Evolutionary conservation across 2,329 filamentous ascomycete species (phyloP).

Genomic region (Arthroderma uncinatum): DNA sequence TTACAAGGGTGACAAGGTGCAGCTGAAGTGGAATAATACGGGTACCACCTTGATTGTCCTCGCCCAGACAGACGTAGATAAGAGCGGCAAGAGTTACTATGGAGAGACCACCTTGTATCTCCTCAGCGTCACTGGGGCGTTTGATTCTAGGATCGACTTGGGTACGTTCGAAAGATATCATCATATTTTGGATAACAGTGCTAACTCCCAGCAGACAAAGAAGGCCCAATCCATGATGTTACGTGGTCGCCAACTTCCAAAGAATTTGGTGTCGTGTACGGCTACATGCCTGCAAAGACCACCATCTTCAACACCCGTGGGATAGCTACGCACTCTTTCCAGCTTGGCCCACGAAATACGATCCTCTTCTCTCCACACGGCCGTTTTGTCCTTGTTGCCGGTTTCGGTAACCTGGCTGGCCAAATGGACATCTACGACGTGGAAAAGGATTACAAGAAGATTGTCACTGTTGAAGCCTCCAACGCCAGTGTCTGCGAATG

Average conservation of each 20-base stretch:
- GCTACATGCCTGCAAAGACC: slow-evolving; percentile 98
- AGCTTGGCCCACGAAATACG: slow-evolving; percentile 81
- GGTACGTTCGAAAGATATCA: slow-evolving; percentile 31
- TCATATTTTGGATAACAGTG: neutral
- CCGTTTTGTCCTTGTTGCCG: slow-evolving; percentile 84
- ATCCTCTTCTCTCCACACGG: slow-evolving; percentile 90
- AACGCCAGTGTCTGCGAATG: slow-evolving; percentile 95
- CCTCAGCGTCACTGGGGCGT: slow-evolving; percentile 77
- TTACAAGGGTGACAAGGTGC: slow-evolving; percentile 98
- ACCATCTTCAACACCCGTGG: slow-evolving; percentile 93
- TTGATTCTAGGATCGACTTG: slow-evolving; percentile 81
- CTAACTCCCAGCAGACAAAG: slow-evolving; percentile 56
- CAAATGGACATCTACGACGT: slow-evolving; percentile 97
- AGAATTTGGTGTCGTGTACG: slow-evolving; percentile 95
- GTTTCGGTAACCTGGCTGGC: slow-evolving; percentile 92
- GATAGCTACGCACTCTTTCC: slow-evolving; percentile 71
- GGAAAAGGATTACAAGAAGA: slow-evolving; percentile 83
- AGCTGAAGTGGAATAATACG: slow-evolving; percentile 92
- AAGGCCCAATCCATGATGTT: slow-evolving; percentile 95
- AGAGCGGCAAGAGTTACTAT: slow-evolving; percentile 98
- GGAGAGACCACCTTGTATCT: slow-evolving; percentile 96
- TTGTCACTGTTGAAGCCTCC: slow-evolving; percentile 86
- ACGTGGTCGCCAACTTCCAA: slow-evolving; percentile 97
- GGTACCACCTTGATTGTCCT: slow-evolving; percentile 88
- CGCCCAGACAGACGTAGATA: slow-evolving; percentile 95